Evolutionary conservation across 768 basidiomycete species (phyloP), one percentile per base, ranked within the genome.

Genomic region (Lactarius indigo): DNA sequence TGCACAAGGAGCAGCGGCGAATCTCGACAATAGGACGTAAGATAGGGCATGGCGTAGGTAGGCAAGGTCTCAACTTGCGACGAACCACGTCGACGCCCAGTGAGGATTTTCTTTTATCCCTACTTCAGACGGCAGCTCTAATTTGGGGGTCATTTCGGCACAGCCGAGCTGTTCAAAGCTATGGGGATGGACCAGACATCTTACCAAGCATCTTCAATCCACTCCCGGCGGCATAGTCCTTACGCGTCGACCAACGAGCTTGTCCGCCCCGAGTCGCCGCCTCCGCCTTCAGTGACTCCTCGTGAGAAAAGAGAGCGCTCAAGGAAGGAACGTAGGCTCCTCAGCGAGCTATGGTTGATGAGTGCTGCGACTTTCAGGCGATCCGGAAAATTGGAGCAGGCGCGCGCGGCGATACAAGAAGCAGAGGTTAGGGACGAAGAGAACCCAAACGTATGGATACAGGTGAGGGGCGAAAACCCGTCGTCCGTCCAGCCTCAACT

Each of bases 341-440:
- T 97, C 65, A 91, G 89, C 65, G 87, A 94, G 71, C 78, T 98
- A 8, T 99, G 97, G 97, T 78, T 97, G 6, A 92, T 94, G 84
- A 91, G 90, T 8, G 93, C 96, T 1, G 94, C 97, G 18, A 97
- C 93, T 0, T 98, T 98, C 79, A 82, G 97, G 56, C 80, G 97
- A 66, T 79, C 91, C 63, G 92, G 92, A 13, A 94, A 94, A 78
- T 84, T 92, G 62, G 96, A 97, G 65, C 93, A 98, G 72, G 88
- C 92, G 0, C 86, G 87, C 59, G 96, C 87, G 13, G 89, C 96
- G 2, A 94, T 98, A 55, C 93, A 94, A 74, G 96, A 99, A 76
- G 97, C 96, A 0, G 96, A 99, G 75, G 87, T 90, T 4, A 82
- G 85, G 69, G 93, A 96, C 74, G 89, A 92, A 69, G 83, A 85